Percentiles rank a stretch among this genome's conserved stretches.
These are phyloP conservation scores for Sphagnurus paluster DNA, from an alignment of 1,284 basidiomycete genomes.

Conservation along the genomic window DNA sequence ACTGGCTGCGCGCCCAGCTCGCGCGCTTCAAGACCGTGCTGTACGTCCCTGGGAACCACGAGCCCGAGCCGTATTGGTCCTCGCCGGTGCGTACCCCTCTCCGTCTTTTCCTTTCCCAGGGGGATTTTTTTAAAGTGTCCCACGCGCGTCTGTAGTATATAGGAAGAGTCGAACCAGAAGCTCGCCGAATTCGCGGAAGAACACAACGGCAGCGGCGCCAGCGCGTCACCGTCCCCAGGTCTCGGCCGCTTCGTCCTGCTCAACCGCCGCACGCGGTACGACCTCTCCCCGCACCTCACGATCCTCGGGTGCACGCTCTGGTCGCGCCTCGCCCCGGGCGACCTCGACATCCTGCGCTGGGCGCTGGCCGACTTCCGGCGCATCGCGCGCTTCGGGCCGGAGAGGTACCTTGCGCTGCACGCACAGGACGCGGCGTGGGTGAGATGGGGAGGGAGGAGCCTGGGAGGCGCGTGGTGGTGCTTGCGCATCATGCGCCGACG, in stretches of 20 bases:
- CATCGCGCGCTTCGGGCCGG: slow-evolving; percentile 29
- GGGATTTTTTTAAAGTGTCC: background rate
- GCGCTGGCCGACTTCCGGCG: slow-evolving; percentile 32
- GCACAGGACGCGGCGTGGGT: slow-evolving; percentile 34
- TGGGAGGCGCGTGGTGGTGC: slow-evolving; percentile 30
- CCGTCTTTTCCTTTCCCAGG: too few relatives aligned
- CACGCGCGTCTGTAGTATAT: background rate
- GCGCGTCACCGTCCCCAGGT: background rate
- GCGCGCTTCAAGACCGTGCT: slow-evolving; percentile 32
- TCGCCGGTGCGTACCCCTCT: background rate
- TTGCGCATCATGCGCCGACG: slow-evolving; percentile 42
- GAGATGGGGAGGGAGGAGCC: slow-evolving; percentile 29
- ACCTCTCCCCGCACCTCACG: slow-evolving; percentile 32
- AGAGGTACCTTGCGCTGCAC: slow-evolving; percentile 28
- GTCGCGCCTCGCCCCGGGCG: slow-evolving; percentile 29
- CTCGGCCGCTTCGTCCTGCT: slow-evolving; percentile 34
- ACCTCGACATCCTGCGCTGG: slow-evolving; percentile 26
- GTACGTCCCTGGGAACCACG: slow-evolving; percentile 38
- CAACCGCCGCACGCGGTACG: slow-evolving; percentile 35
- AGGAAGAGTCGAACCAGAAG: background rate
- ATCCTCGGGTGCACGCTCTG: slow-evolving; percentile 45
- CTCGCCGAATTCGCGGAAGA: background rate
- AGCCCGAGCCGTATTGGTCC: slow-evolving; percentile 25
- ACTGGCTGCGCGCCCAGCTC: slow-evolving; percentile 34
- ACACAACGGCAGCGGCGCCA: background rate